Conservation (phyloP, 495 filamentous ascomycete species). For the Penicillium salamii region DNA sequence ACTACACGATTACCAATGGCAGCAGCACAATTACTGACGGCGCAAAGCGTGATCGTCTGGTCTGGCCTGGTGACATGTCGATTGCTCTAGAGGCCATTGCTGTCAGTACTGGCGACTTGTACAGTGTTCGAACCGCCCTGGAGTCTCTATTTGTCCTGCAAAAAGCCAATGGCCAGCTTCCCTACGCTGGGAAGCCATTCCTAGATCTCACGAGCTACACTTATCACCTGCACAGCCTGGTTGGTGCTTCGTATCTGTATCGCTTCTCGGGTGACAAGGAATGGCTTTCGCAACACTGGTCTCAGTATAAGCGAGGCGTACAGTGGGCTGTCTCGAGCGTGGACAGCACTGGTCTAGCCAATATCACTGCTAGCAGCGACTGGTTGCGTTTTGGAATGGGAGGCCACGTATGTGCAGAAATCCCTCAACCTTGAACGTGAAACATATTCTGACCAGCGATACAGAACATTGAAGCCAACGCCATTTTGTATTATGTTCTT, state of each 20-base stretch:
- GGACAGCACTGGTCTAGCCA: conserved; percentile 44
- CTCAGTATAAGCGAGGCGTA: conserved; percentile 44
- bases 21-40: conserved; percentile 50
- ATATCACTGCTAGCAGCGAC: conserved; percentile 48
- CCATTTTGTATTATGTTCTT: conserved; percentile 35
- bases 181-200: conserved; percentile 52
- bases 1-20: conserved; percentile 45
- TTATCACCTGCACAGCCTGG: conserved; percentile 57
- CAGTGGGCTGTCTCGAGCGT: conserved; percentile 44
- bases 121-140: conserved; percentile 52
- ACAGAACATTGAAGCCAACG: conserved; percentile 33
- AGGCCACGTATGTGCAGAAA: conserved; percentile 22
- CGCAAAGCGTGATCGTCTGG: conserved; percentile 53
- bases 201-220: conserved; percentile 46
- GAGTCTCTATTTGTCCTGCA: conserved; percentile 52
- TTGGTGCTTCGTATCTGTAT: conserved; percentile 52
- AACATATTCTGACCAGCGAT: not conserved
- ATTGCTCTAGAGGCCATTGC: conserved; percentile 51
- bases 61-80: conserved; percentile 59
- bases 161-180: conserved; percentile 37
- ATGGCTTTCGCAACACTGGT: conserved; percentile 46
- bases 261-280: conserved; percentile 48
- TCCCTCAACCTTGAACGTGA: not conserved
- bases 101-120: conserved; percentile 53
- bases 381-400: conserved; percentile 45